Conservation (phyloP, 1,284 basidiomycete species). For the Ceratobasidium sp. region DNA sequence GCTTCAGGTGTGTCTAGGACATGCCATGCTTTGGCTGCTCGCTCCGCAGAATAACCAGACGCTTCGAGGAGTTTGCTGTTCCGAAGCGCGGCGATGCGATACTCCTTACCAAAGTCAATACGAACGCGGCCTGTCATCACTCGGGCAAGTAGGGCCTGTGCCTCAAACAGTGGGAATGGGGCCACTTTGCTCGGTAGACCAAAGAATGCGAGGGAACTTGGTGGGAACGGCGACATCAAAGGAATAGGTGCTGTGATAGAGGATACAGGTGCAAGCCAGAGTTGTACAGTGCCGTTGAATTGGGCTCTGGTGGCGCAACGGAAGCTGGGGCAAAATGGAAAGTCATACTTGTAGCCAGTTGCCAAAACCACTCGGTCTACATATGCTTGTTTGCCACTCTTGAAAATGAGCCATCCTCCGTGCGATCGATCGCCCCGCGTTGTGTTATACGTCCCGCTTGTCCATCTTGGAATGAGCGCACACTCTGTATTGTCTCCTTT, state of each 20-base stretch:
- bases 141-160: slow-evolving; percentile 56
- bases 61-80: background rate
- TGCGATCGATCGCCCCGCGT: slow-evolving; percentile 13
- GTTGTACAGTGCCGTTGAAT: slow-evolving; percentile 63
- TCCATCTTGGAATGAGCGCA: slow-evolving; percentile 12
- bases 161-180: slow-evolving; percentile 72
- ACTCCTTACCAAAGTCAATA: slow-evolving; percentile 19
- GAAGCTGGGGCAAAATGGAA: slow-evolving; percentile 28
- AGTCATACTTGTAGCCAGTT: slow-evolving; percentile 70
- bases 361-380: slow-evolving; percentile 72
- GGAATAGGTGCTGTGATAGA: slow-evolving; percentile 62
- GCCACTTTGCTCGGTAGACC: slow-evolving; percentile 63
- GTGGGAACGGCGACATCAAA: slow-evolving; percentile 57
- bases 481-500: slow-evolving; percentile 63
- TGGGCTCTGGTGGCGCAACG: slow-evolving; percentile 33
- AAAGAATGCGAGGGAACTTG: slow-evolving; percentile 66
- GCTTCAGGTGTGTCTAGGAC: slow-evolving; percentile 5
- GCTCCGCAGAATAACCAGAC: background rate
- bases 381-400: slow-evolving; percentile 14
- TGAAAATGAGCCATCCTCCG: slow-evolving; percentile 30
- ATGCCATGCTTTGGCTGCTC: slow-evolving; percentile 10
- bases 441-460: slow-evolving; percentile 4
- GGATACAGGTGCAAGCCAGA: slow-evolving; percentile 71
- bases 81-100: background rate
- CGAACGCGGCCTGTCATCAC: slow-evolving; percentile 5